These are phyloP conservation scores for Apiospora kogelbergensis DNA, from an alignment of 2,329 filamentous ascomycete species.

Conservation along the genomic window DNA sequence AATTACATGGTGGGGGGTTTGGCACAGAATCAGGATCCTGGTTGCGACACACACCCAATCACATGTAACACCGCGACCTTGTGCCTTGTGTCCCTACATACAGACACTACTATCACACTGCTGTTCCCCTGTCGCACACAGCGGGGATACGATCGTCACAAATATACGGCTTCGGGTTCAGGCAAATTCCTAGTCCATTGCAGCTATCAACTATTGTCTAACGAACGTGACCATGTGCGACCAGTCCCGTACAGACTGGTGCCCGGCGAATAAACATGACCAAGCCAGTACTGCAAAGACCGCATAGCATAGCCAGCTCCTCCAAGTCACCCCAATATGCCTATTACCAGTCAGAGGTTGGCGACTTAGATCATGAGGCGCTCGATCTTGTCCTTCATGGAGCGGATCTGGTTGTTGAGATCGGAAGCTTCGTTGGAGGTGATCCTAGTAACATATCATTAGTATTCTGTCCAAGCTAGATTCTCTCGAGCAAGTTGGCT, in stretches of 20 bases:
- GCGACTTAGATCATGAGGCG: constrained; percentile 79
- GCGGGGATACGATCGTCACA: neutral
- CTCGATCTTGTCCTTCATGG: constrained; percentile 94
- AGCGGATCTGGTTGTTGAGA: constrained; percentile 81
- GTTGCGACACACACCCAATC: neutral
- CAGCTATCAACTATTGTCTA: neutral
- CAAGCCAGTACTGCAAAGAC: neutral
- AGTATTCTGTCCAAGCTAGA: neutral
- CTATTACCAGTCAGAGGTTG: neutral
- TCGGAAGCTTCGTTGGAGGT: constrained; percentile 91
- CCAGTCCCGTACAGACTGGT: neutral
- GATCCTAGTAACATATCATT: constrained; percentile 46
- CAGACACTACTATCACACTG: neutral
- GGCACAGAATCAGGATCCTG: neutral
- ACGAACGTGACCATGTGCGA: no score
- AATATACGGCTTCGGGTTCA: neutral
- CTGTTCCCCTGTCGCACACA: neutral
- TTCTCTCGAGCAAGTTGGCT: neutral
- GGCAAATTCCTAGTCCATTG: constrained; percentile 4
- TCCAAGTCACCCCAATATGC: constrained; percentile 1
- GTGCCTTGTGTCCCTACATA: neutral
- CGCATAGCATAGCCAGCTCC: neutral
- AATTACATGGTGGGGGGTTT: constrained; percentile 3
- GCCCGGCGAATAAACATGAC: no score
- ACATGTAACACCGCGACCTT: neutral